Conservation (phyloP, 1,284 basidiomycete genomes). For the Rhodotorula sp. region DNA sequence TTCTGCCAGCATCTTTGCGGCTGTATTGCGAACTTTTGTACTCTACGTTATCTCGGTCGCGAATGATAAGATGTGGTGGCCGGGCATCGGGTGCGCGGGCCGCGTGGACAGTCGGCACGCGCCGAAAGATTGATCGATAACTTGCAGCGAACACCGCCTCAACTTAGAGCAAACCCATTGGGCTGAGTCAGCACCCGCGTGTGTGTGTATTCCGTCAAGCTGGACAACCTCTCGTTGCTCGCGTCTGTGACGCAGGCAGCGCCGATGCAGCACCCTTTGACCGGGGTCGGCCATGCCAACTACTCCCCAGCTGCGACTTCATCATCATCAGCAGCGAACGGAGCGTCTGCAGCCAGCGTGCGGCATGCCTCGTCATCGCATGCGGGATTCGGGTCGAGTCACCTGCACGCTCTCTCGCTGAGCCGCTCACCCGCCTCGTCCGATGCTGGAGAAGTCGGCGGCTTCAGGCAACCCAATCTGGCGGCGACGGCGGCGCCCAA, state of each 20-base stretch:
- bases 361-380: background rate
- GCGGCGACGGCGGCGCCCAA: background rate
- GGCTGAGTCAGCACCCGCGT: background rate
- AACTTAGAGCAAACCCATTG: too few species aligned
- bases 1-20: too few species aligned
- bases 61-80: too few species aligned
- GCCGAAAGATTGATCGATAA: too few species aligned
- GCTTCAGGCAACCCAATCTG: background rate
- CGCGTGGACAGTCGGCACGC: too few species aligned
- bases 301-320: background rate
- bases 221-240: slow-evolving; percentile 13
- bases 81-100: too few species aligned
- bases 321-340: background rate
- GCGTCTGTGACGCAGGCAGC: background rate
- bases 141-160: too few species aligned
- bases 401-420: background rate
- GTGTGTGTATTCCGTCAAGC: background rate
- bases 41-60: too few species aligned
- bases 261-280: slow-evolving; percentile 1
- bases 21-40: too few species aligned
- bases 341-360: too few species aligned
- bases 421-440: slow-evolving; percentile 9
- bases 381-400: background rate
- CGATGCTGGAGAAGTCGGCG: background rate
- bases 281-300: slow-evolving; percentile 4